Base-by-base conservation (phyloP, 75 land plant genomes). In the Azolla pinnata region DNA sequence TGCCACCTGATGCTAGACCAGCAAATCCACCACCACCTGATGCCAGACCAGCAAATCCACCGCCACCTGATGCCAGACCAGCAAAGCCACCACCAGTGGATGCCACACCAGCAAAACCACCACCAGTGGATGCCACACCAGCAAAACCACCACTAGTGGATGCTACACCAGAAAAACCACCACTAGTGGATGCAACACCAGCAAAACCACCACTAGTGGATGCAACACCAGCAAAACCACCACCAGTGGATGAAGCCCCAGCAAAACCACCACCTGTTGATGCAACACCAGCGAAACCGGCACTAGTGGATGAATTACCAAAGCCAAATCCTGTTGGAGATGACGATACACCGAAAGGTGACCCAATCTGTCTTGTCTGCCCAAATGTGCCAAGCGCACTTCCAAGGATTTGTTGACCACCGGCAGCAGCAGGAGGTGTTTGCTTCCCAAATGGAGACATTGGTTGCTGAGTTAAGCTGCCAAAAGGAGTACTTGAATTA, bases 331-430 rank as follows among this genome's bases (percentile, higher is more conserved):
- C 81, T 19, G 28, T 3, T 2, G 29, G 4, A 60, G 56, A 44
- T 18, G 63, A 62, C 50, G 62, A 61, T 7, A 53, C 50, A 25
- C 54, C 54, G 29, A 70, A 14, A 17, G 61, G 33, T 66, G 75
- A 29, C 29, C 96, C 98, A 35, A 93, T 50, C 69, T 93, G 98
- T 35, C 98, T 74, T n/a, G 98, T 83, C 67, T 93, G 98, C 29
- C 98, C 98, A 81, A 93, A 93, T 57, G 83, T 1, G 44, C 98
- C 98, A 45, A 93, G 81, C 44, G 85, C 96, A 65, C 85, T 83
- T 47, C 98, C 98, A 32, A 93, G 68, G 27, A 81, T 89, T 65
- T 92, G 97, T 62, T 92, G 93, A 12, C 89, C 97, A 38, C 17
- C 48, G 20, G 57, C 44, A 10, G 80, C 56, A 34, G 76, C 44